phyloP scores from a whole-genome alignment of 1,284 basidiomycete species.

The Ganoderma boninense region DNA sequence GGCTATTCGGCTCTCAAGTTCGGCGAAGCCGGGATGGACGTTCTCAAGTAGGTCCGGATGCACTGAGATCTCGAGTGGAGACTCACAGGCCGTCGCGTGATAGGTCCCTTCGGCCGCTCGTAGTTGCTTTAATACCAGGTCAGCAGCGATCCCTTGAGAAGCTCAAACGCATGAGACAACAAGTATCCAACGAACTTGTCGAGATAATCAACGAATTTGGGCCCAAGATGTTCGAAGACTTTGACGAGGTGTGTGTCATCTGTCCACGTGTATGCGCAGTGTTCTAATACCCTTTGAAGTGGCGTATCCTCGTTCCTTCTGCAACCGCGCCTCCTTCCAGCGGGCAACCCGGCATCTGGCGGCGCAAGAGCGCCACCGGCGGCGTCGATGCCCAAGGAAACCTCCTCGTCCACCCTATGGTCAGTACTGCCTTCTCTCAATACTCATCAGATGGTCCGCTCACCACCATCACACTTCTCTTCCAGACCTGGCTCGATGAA shows the following conservation, averaged over 20 bases:
- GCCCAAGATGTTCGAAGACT: slow-evolving; percentile 89
- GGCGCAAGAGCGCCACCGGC: slow-evolving; percentile 76
- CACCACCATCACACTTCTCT: slow-evolving; percentile 4
- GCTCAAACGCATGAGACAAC: slow-evolving; percentile 82
- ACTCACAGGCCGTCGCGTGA: slow-evolving; percentile 21
- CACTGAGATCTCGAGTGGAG: slow-evolving; percentile 36
- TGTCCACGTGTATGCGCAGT: not conserved
- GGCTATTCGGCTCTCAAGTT: slow-evolving; percentile 97
- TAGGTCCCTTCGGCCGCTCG: slow-evolving; percentile 91
- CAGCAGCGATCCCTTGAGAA: slow-evolving; percentile 88
- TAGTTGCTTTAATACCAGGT: slow-evolving; percentile 91
- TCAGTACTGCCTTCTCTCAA: slow-evolving; percentile 35
- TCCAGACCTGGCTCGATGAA: slow-evolving; percentile 90
- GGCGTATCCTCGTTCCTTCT: slow-evolving; percentile 85
- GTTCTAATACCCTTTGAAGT: slow-evolving; percentile 49
- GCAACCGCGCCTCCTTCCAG: slow-evolving; percentile 83
- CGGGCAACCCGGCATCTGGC: slow-evolving; percentile 73
- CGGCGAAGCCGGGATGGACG: slow-evolving; percentile 98
- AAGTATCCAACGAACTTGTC: slow-evolving; percentile 88
- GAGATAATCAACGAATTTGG: slow-evolving; percentile 92
- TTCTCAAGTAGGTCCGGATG: slow-evolving; percentile 85
- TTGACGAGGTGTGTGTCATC: slow-evolving; percentile 70
- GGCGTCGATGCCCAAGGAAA: slow-evolving; percentile 84
- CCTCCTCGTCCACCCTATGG: slow-evolving; percentile 84
- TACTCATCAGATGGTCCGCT: not conserved